Percentiles rank a stretch among this genome's conserved stretches.
Evolutionary conservation across 116 monocot species (phyloP).

Genomic region (Iris pallida): DNA sequence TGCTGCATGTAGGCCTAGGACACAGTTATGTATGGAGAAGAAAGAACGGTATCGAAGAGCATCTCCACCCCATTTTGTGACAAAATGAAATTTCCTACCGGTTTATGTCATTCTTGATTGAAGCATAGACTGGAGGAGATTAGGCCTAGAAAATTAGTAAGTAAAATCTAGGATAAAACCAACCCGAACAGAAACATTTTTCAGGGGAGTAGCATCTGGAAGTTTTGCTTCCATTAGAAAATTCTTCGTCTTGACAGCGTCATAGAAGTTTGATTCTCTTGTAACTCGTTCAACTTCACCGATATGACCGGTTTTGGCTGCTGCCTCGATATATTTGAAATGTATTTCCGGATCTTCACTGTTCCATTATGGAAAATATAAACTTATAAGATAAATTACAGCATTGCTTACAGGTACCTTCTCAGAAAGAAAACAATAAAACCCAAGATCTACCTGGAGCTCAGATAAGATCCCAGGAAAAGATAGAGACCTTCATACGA

Average conservation of each 20-base stretch:
- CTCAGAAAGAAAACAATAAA: background rate
- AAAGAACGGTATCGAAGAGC: no score
- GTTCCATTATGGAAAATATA: conserved; percentile 13
- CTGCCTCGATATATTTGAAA: conserved; percentile 88
- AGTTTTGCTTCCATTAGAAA: conserved; percentile 89
- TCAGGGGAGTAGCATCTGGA: conserved; percentile 78
- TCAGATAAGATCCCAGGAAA: conserved; percentile 87
- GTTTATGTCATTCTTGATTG: no score
- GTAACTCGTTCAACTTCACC: conserved; percentile 93
- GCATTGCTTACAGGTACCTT: background rate
- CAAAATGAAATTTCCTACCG: no score
- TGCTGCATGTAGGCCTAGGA: no score
- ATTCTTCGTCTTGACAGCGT: conserved; percentile 80
- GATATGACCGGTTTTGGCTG: conserved; percentile 84
- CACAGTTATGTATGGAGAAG: no score
- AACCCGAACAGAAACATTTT: conserved; percentile 87
- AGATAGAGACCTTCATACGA: conserved; percentile 97
- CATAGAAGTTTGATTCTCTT: conserved; percentile 89
- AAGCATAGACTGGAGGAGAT: no score
- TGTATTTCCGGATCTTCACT: conserved; percentile 88
- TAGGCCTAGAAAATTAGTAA: conserved; percentile 48
- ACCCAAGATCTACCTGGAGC: conserved; percentile 64
- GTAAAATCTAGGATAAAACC: conserved; percentile 82
- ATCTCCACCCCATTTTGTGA: no score
- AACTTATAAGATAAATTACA: background rate